A percentile compares a stretch with the other conserved stretches of the same genome.
Evolutionary conservation across 768 basidiomycete genomes (phyloP).

Genomic region (Termitomyces sp.): DNA sequence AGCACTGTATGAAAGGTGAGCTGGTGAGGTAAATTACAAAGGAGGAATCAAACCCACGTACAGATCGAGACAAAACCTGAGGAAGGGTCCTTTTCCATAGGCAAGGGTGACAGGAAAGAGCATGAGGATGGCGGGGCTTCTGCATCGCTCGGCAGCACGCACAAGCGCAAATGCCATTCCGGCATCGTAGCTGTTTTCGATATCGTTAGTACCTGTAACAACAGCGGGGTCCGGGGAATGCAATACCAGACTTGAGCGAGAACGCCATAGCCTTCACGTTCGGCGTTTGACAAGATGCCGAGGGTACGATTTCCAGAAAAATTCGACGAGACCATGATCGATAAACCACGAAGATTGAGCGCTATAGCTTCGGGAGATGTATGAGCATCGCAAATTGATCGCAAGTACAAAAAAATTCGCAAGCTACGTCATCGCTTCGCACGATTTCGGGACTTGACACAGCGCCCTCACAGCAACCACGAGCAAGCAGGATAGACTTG

Average conservation of each 20-base stretch:
- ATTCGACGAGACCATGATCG: not conserved
- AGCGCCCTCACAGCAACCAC: too few relatives aligned
- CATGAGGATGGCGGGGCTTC: slow-evolving; percentile 42
- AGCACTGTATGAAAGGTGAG: slow-evolving; percentile 23
- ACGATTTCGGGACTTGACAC: not conserved
- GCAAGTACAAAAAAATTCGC: not conserved
- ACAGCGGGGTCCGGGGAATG: not conserved
- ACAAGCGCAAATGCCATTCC: slow-evolving; percentile 42
- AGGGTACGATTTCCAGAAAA: slow-evolving; percentile 33
- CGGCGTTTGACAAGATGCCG: slow-evolving; percentile 35
- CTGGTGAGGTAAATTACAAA: not conserved
- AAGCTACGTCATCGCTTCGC: not conserved
- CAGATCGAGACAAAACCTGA: slow-evolving; percentile 41
- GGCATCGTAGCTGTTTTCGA: slow-evolving; percentile 35
- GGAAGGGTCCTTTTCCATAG: slow-evolving; percentile 42
- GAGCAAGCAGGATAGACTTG: too few relatives aligned
- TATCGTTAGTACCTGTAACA: not conserved
- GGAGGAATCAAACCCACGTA: slow-evolving; percentile 12
- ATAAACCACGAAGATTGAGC: not conserved
- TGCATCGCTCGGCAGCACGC: slow-evolving; percentile 42
- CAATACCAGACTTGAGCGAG: slow-evolving; percentile 38
- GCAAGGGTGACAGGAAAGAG: slow-evolving; percentile 43
- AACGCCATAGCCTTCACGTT: slow-evolving; percentile 39
- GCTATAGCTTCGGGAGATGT: not conserved
- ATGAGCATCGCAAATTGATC: too few relatives aligned